These are phyloP conservation scores for Hemileia vastatrix DNA, from an alignment of 1,284 basidiomycete genomes.

Conservation along the genomic window DNA sequence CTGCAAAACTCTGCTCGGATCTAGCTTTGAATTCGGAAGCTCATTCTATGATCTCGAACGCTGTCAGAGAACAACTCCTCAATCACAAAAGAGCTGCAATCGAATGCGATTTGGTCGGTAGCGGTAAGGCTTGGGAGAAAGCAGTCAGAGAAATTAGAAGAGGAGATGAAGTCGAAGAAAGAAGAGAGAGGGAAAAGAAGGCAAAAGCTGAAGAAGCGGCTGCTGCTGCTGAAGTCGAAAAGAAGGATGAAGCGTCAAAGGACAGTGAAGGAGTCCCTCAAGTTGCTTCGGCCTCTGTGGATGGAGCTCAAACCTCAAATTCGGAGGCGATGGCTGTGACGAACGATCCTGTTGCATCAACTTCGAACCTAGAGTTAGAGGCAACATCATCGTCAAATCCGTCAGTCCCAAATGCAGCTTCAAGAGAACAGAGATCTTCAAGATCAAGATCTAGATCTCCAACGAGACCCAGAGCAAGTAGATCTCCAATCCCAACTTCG, in stretches of 20 bases:
- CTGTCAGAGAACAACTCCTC: constrained; percentile 39
- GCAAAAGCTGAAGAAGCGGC: constrained; percentile 4
- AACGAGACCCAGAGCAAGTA: not conserved
- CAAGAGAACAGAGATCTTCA: not conserved
- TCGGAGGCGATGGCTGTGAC: no score
- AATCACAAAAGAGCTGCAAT: constrained; percentile 37
- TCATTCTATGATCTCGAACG: constrained; percentile 35
- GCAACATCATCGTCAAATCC: no score
- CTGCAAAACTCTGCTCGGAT: constrained; percentile 34
- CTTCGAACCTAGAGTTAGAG: no score
- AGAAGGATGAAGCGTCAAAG: not conserved
- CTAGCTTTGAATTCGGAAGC: constrained; percentile 36
- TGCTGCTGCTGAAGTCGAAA: not conserved
- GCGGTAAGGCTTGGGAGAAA: constrained; percentile 31
- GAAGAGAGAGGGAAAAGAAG: not conserved
- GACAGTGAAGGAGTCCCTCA: constrained; percentile 1
- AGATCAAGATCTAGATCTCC: not conserved
- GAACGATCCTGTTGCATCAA: no score
- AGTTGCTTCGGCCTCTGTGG: not conserved
- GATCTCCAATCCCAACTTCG: not conserved
- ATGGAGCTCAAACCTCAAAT: not conserved
- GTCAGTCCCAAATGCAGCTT: not conserved
- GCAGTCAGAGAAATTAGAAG: constrained; percentile 30
- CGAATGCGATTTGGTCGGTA: constrained; percentile 36
- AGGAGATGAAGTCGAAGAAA: constrained; percentile 27